These are phyloP conservation scores for Boletus rubropictus DNA, from an alignment of 768 basidiomycete species.

Conservation along the genomic window DNA sequence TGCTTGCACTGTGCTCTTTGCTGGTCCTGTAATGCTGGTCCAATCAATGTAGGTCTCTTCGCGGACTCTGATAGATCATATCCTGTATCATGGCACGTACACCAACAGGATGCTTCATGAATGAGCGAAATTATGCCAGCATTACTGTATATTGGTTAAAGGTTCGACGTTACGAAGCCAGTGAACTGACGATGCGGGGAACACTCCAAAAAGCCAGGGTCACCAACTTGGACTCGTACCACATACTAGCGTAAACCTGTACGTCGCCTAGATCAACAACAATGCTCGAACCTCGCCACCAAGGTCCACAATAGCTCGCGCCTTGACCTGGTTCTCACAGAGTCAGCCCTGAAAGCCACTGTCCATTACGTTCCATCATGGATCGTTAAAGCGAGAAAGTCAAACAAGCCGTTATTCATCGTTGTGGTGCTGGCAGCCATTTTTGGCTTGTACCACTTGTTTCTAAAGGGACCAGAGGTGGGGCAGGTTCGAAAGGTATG, in stretches of 20 bases:
- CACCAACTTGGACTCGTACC: too few species aligned
- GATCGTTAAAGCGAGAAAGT: conserved; percentile 17
- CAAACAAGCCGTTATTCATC: conserved; percentile 18
- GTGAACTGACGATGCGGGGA: too few species aligned
- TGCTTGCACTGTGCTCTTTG: conserved; percentile 4
- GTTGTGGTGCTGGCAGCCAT: conserved; percentile 7
- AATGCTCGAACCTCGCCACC: too few species aligned
- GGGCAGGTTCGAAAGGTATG: conserved; percentile 21
- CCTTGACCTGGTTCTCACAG: not conserved
- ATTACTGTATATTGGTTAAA: too few species aligned
- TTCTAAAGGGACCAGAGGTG: conserved; percentile 17
- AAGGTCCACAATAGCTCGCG: not conserved
- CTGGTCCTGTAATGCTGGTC: not conserved
- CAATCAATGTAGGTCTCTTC: too few species aligned
- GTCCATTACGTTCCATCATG: conserved; percentile 10
- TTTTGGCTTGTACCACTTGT: conserved; percentile 18
- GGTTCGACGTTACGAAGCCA: too few species aligned
- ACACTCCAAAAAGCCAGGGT: too few species aligned
- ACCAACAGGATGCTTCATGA: too few species aligned
- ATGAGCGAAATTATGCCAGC: not conserved
- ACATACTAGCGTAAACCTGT: too few species aligned
- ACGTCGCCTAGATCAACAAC: too few species aligned
- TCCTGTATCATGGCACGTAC: too few species aligned
- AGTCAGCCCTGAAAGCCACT: not conserved
- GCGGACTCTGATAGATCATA: too few species aligned